Conservation (phyloP, 495 filamentous ascomycete genomes). For the Xylaria longipes region DNA sequence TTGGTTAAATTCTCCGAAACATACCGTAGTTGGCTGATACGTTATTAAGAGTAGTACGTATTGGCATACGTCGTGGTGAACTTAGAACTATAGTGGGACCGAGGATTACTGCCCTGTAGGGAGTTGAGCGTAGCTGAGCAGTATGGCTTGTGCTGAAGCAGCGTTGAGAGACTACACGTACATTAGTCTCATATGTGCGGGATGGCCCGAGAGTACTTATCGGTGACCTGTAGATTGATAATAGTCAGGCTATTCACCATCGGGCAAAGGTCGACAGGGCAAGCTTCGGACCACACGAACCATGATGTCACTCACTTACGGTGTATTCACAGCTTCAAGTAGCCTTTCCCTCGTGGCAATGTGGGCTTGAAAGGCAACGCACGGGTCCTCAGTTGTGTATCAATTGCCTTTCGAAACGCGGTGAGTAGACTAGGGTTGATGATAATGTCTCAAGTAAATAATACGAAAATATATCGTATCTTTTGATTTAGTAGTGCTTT, state of each 20-base stretch:
- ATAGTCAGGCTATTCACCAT: not conserved
- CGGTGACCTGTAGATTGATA: not conserved
- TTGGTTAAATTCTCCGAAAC: not conserved
- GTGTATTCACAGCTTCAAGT: not conserved
- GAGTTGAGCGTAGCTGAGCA: not conserved
- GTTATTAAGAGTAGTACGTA: not conserved
- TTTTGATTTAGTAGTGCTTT: not conserved
- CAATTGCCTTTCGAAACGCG: not conserved
- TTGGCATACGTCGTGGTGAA: not conserved
- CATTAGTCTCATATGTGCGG: not conserved
- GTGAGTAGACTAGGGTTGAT: not conserved
- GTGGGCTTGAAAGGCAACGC: not conserved
- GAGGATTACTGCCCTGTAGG: not conserved
- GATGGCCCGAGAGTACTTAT: not conserved
- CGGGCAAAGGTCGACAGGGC: not conserved
- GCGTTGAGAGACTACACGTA: not conserved
- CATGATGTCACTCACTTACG: not conserved
- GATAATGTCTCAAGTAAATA: not conserved
- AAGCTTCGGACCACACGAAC: not conserved
- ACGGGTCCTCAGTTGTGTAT: not conserved
- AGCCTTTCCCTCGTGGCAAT: not conserved
- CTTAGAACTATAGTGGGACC: not conserved
- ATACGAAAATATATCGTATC: conserved; percentile 2
- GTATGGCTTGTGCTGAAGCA: not conserved
- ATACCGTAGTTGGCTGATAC: not conserved